Evolutionary conservation across 2,329 filamentous ascomycete species (phyloP).

Genomic region (Penicillium italicum): DNA sequence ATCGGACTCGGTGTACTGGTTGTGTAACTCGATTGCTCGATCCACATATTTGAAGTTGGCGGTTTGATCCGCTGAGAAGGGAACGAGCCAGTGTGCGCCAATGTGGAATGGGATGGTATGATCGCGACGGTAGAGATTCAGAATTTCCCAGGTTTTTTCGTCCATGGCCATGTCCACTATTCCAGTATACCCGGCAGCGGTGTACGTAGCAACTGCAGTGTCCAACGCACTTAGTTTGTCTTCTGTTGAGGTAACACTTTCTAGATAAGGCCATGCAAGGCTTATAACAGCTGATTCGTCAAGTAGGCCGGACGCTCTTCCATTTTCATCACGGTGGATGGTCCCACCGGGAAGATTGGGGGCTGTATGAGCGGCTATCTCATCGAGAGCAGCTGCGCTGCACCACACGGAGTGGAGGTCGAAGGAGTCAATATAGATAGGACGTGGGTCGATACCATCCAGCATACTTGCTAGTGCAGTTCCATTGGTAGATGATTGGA

Average conservation of each 20-base stretch:
- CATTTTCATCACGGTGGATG: conserved; percentile 46
- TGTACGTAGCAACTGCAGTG: conserved; percentile 44
- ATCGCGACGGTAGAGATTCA: conserved; percentile 40
- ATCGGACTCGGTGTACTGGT: conserved; percentile 42
- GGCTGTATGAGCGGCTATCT: conserved; percentile 43
- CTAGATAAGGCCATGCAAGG: conserved; percentile 48
- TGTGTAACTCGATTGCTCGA: conserved; percentile 43
- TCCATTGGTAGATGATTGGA: conserved; percentile 47
- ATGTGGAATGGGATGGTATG: conserved; percentile 43
- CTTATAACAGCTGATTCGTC: conserved; percentile 47
- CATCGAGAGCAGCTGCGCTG: conserved; percentile 46
- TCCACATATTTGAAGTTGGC: conserved; percentile 45
- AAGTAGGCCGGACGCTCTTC: conserved; percentile 45
- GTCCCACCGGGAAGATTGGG: conserved; percentile 46
- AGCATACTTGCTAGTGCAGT: conserved; percentile 46
- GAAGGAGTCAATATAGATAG: conserved; percentile 50
- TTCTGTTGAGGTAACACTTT: conserved; percentile 40
- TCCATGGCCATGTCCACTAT: conserved; percentile 54
- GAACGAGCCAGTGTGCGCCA: conserved; percentile 50
- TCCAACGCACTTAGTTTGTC: conserved; percentile 44
- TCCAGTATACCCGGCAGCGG: conserved; percentile 47
- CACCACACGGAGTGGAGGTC: conserved; percentile 54
- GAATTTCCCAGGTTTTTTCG: conserved; percentile 46
- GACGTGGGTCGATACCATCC: conserved; percentile 48
- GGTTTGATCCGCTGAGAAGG: conserved; percentile 39